Percentiles rank a stretch among this genome's conserved stretches.
phyloP scores from a whole-genome alignment of 768 basidiomycete genomes.

The Hypholoma sublateritium region DNA sequence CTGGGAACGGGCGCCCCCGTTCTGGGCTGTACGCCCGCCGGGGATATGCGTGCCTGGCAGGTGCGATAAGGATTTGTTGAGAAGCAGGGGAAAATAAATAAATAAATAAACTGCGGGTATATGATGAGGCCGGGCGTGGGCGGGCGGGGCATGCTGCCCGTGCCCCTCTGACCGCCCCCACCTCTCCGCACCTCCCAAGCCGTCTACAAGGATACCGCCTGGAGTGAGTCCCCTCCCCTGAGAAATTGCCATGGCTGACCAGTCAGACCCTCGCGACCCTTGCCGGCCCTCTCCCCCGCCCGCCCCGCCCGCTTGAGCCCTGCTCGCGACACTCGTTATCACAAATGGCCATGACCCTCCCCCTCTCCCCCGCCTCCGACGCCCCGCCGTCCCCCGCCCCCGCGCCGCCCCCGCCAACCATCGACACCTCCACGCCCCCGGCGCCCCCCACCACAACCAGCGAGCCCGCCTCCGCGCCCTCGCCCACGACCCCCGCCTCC shows the following conservation, averaged over 20 bases:
- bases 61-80: no score
- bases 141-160: no score
- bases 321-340: slow-evolving; percentile 49
- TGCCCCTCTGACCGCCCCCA: slow-evolving; percentile 1
- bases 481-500: slow-evolving; percentile 12
- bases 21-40: no score
- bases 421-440: slow-evolving; percentile 6
- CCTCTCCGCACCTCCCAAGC: slow-evolving; percentile 18
- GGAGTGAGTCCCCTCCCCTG: slow-evolving; percentile 19
- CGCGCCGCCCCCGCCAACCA: slow-evolving; percentile 11
- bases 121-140: not conserved
- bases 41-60: no score
- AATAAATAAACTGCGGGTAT: not conserved
- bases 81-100: not conserved
- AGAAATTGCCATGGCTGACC: not conserved
- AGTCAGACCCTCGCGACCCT: slow-evolving; percentile 88
- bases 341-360: slow-evolving; percentile 38
- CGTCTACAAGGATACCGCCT: slow-evolving; percentile 30
- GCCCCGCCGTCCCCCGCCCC: slow-evolving; percentile 49
- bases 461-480: slow-evolving; percentile 11
- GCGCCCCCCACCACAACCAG: slow-evolving; percentile 2
- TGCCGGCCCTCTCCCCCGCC: slow-evolving; percentile 61
- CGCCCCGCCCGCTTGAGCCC: slow-evolving; percentile 60
- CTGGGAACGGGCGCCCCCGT: no score
- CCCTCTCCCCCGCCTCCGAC: slow-evolving; percentile 29